Evolutionary conservation across 768 basidiomycete species (phyloP).

Genomic region (Russula vinacea): DNA sequence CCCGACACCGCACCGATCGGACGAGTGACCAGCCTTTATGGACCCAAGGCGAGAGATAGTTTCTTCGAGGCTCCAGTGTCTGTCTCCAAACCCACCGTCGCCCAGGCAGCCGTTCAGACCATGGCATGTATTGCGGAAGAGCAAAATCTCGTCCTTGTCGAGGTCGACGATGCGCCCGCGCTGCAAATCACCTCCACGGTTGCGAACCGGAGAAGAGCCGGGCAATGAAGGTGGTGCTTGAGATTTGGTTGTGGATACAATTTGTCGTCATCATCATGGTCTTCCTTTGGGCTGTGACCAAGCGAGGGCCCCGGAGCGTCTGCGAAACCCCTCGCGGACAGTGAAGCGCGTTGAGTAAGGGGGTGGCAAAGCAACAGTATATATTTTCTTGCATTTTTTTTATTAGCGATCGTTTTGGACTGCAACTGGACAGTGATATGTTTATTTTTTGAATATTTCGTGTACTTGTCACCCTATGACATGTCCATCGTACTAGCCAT

Average conservation of each 20-base stretch:
- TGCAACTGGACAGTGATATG: not conserved
- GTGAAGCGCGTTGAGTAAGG: constrained; percentile 10
- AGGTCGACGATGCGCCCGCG: not conserved
- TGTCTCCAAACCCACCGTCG: constrained; percentile 1
- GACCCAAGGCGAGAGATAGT: not conserved
- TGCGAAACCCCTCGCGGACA: constrained; percentile 45
- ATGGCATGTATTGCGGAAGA: not conserved
- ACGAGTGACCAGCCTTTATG: not conserved
- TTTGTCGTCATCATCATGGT: constrained; percentile 70
- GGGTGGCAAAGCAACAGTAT: not conserved
- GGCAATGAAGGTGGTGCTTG: constrained; percentile 51
- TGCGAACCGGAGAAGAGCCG: constrained; percentile 30
- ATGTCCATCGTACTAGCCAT: constrained; percentile 6
- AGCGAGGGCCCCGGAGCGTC: constrained; percentile 68
- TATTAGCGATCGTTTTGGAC: constrained; percentile 2
- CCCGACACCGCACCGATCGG: constrained; percentile 33
- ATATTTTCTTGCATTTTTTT: not conserved
- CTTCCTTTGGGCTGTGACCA: constrained; percentile 80
- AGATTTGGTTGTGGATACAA: constrained; percentile 84
- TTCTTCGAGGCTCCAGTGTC: not conserved
- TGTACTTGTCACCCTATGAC: not conserved
- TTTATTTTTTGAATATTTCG: not conserved
- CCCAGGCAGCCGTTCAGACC: constrained; percentile 19
- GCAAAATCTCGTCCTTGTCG: not conserved
- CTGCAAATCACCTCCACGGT: not conserved